Evolutionary conservation across 805 yeast genomes (phyloP), one percentile per base, ranked within the genome.

Genomic region (Sugiyamaella smithiae): DNA sequence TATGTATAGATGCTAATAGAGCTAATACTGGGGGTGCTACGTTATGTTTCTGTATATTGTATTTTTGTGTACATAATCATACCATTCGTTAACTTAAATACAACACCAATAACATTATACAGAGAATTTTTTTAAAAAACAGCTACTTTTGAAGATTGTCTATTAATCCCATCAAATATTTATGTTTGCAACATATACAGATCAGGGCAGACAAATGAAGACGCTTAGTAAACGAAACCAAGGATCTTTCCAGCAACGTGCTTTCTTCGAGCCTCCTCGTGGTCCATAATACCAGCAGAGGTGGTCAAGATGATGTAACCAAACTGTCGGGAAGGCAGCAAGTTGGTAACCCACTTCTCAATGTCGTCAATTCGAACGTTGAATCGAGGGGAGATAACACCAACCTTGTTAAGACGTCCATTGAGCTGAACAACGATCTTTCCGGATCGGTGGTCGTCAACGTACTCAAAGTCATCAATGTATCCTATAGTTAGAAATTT

Each of bases 261-360:
- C 87, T 90, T 91, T 84, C 97, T 86, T 85, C 96, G 88, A 70
- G 98, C 98, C 81, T 90, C 97, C 82, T 91, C 97, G 82, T 90
- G 98, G 84, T 91, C 97, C 96, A 90, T 89, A 69, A 90, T 90
- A 80, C 98, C 98, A 67, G 97, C 97, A 68, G 97, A 91, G 67
- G 98, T 90, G 78, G 98, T 91, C 74, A 90, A 83, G 76, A 90
- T 87, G 71, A 90, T 90, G 85, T 76, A 89, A 80, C 98, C 98
- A 71, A 90, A 91, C 79, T 90, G 98, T 85, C 98, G 88, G 63
- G 98, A 96, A 75, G 98, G 98, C 71, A 90, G 81, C 73, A 90
- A 84, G 87, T 90, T 88, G 75, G 84, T 95, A 67, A 96, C 88
- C 98, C 98, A 90, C 80, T 88, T 90, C 81, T 90, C 98, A 64